Percentiles rank a stretch among this genome's conserved stretches.
Evolutionary conservation across 805 yeast genomes (phyloP).

Genomic region (Kurtzmaniella cleridarum): DNA sequence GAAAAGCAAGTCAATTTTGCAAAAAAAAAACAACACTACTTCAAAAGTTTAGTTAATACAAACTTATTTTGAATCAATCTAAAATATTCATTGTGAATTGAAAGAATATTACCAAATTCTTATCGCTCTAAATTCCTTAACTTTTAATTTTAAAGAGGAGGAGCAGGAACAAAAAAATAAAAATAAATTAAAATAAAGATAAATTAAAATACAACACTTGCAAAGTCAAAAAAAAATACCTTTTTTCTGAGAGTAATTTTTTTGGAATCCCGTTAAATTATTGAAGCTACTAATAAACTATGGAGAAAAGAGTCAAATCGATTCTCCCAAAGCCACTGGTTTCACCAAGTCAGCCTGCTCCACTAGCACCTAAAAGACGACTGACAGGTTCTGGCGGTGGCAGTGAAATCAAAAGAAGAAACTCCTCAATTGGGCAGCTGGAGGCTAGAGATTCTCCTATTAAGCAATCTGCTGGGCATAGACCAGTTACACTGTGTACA

Average conservation of each 20-base stretch:
- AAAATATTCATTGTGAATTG: too few relatives aligned
- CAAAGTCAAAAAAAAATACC: too few relatives aligned
- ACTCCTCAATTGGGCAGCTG: neutral
- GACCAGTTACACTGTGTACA: constrained; percentile 91
- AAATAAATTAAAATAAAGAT: neutral
- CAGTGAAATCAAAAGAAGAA: neutral
- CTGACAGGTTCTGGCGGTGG: neutral
- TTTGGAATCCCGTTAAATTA: neutral
- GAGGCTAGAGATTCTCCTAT: neutral
- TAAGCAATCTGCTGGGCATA: constrained; percentile 41
- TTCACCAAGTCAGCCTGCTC: constrained; percentile 11
- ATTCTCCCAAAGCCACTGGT: constrained; percentile 37
- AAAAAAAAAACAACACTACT: too few relatives aligned
- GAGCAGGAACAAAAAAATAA: too few relatives aligned
- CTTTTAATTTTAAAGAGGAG: too few relatives aligned
- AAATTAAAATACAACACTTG: neutral
- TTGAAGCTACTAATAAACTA: constrained; percentile 4
- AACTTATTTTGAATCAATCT: too few relatives aligned
- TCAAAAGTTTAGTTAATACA: too few relatives aligned
- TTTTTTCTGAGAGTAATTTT: neutral
- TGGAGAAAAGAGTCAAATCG: constrained; percentile 38
- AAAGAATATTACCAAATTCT: too few relatives aligned
- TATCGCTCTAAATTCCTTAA: too few relatives aligned
- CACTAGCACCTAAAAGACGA: constrained; percentile 3
- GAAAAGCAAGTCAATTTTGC: too few relatives aligned